A percentile compares a stretch with the other conserved stretches of the same genome.
Evolutionary conservation across 176 grass and related monocot genomes (phyloP).

Genomic region (Sorghum bicolor): Sorghum_bicolor_NCBIv3 NC_012876.2:59669501-59670000

Average conservation of each 20-base stretch:
- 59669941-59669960: background rate
- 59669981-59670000: background rate
- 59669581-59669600: background rate
- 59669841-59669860: conserved; percentile 76
- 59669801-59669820: conserved; percentile 6
- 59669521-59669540: background rate
- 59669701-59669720: conserved; percentile 87
- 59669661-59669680: conserved; percentile 95
- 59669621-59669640: background rate
- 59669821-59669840: conserved; percentile 45
- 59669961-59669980: background rate
- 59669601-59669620: background rate
- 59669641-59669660: conserved; percentile 37
- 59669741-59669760: conserved; percentile 61
- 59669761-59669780: conserved; percentile 24
- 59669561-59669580: background rate
- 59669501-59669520: background rate
- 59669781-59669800: conserved; percentile 5
- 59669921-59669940: background rate
- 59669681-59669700: conserved; percentile 90
- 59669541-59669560: background rate
- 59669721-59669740: conserved; percentile 96
- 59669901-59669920: background rate
- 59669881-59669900: conserved; percentile 41
- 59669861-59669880: conserved; percentile 82